Evolutionary conservation across 163 green algal species (phyloP), one percentile per base, ranked within the genome.

Genomic region (Coccomyxa subellipsoidea): DNA sequence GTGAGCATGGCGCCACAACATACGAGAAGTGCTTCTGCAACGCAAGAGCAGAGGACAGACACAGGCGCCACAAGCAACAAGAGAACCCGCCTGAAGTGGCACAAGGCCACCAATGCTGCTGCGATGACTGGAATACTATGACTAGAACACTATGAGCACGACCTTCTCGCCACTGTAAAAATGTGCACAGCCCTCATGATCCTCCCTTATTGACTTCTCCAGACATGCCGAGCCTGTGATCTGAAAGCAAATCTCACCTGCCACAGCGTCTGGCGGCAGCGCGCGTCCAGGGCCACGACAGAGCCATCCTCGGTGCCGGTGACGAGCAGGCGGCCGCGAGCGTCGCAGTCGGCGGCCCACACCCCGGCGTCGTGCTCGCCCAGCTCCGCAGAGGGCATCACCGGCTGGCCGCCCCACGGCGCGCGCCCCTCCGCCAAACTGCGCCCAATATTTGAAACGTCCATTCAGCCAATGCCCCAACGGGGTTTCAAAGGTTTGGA

Each of bases 251-350:
- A 79, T 25, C 4, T 8, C 35, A 84, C 81, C 81, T 88, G 54
- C 84, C 86, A 91, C 18, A 81, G 77, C 25, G 71, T 39, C 9
- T 76, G 15, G 39, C 54, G 70, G 15, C 69, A 79, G 5, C 93
- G 85, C 35, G 90, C 37, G 82, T 96, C 94, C 86, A 89, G 94
- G 3, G 82, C 83, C 15, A 85, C 59, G 23, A 96, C 89, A 18
- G 76, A 39, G 23, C 93, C 94, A 66, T 95, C 92, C 77, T 96
- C 92, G 0, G 90, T 93, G 70, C 93, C 93, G 8, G 89, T 86
- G 10, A 93, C 75, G 34, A 95, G 53, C 38, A 91, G 47, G 38
- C 83, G 73, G 0, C 76, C 84, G 2, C 83, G 75, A 7, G 75
- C 69, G 34, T 69, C 47, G 12, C 76, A 75, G 25, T 81, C 83